A percentile compares a stretch with the other conserved stretches of the same genome.
Evolutionary conservation across 306 rosid species (phyloP).

Genomic region (Spatholobus suberectus): DNA sequence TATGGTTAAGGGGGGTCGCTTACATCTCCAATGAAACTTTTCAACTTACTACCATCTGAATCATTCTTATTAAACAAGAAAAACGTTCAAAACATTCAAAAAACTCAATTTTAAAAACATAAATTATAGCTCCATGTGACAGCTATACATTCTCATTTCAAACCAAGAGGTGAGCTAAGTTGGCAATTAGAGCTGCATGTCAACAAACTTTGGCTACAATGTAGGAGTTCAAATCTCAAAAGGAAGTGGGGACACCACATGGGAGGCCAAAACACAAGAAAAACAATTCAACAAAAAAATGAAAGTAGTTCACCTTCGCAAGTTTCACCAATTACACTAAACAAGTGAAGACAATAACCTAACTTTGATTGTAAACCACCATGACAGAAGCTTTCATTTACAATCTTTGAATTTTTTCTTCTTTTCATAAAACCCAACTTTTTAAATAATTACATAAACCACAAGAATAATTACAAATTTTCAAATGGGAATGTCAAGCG

Average conservation of each 20-base stretch:
- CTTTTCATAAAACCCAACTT: not conserved
- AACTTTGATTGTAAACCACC: not conserved
- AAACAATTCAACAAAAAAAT: not conserved
- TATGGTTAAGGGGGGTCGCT: not conserved
- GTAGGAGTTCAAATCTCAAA: not conserved
- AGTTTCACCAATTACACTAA: not conserved
- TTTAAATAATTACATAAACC: not conserved
- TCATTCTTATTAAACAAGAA: not conserved
- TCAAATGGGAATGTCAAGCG: not conserved
- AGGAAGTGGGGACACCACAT: not conserved
- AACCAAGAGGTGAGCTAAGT: not conserved
- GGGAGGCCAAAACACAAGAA: not conserved
- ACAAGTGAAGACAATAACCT: not conserved
- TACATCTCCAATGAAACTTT: not conserved
- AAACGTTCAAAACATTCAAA: too few species aligned
- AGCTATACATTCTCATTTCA: not conserved
- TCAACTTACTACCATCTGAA: too few species aligned
- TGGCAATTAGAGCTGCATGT: not conserved
- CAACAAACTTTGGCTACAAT: not conserved
- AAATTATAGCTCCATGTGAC: not conserved
- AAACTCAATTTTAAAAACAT: not conserved
- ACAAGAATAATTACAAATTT: not conserved
- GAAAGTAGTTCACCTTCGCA: not conserved
- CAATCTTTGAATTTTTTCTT: not conserved
- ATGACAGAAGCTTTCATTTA: not conserved